Base-by-base conservation (phyloP, 108 stramenopile genomes). In the Nitzschia sp. region DNA sequence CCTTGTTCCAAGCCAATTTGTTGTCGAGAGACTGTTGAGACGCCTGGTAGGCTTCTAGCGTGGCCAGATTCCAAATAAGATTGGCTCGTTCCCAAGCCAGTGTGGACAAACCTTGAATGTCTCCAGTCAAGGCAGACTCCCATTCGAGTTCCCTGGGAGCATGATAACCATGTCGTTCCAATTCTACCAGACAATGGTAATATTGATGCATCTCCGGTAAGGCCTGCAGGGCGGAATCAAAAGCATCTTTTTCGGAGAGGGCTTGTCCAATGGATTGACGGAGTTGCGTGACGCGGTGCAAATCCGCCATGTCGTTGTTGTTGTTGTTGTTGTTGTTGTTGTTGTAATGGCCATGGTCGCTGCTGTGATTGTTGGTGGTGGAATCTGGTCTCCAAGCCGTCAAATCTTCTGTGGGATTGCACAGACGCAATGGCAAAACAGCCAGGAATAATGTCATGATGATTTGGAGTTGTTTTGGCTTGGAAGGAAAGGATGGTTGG, bases 61-160 rank as follows among this genome's bases (percentile, higher is more conserved):
- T 44, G 5, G 70, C 76, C 17, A 84, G 17, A 52, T 84, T 84
- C 83, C 83, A 84, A 51, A 80, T 21, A 3, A 84, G 20, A 57
- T 75, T 71, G 17, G 67, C 63, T 10, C 76, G 76, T 70, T 84
- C 83, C 65, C 64, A 77, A 17, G 44, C 68, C 52, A 81, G 41
- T 14, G 53, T 59, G 46, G 29, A 7, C 22, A 19, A 22, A 17
- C 22, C 53, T 54, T 71, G 61, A 8, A 19, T 25, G 51, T 75
- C 57, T 26, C 44, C 26, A 2, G 48, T 68, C 43, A 65, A 64
- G 25, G 67, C 58, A 7, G 73, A 75, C 56, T 75, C 66, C 73
- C 73, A 75, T 43, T 75, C 67, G 7, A 75, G 44, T 20, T 48
- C 46, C n/a, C n/a, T n/a, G n/a, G n/a, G n/a, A n/a, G n/a, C n/a